These are phyloP conservation scores for Zangia roseola DNA, from an alignment of 768 basidiomycete species.

Conservation along the genomic window DNA sequence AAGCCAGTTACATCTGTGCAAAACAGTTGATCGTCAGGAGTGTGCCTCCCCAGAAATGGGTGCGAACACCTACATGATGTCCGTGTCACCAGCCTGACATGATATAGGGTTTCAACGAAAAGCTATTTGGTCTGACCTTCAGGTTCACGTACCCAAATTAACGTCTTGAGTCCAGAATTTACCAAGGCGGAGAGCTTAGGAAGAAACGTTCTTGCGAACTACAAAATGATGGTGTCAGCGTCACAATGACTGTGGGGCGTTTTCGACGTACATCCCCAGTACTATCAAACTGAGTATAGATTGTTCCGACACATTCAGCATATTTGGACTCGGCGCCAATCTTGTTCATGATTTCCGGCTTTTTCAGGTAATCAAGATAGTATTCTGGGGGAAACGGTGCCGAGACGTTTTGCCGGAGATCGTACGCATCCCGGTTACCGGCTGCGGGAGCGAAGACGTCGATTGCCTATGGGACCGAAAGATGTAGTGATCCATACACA, in stretches of 20 bases:
- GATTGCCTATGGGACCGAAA: constrained; percentile 31
- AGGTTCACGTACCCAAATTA: constrained; percentile 38
- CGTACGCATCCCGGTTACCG: constrained; percentile 51
- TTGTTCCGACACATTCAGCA: constrained; percentile 51
- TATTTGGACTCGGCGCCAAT: constrained; percentile 57
- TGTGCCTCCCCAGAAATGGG: too few relatives aligned
- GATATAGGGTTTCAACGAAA: neutral
- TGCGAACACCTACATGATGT: constrained; percentile 23
- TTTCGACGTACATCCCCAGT: constrained; percentile 54
- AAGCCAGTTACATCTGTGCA: constrained; percentile 21
- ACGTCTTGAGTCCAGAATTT: constrained; percentile 36
- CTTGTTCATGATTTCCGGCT: constrained; percentile 32
- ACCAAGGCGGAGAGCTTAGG: constrained; percentile 37
- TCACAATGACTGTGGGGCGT: neutral
- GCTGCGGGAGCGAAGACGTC: constrained; percentile 52
- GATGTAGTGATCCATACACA: neutral
- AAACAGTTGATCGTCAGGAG: constrained; percentile 2
- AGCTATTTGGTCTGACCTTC: neutral
- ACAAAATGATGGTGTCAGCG: neutral
- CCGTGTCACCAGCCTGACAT: constrained; percentile 28
- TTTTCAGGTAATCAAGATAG: constrained; percentile 47
- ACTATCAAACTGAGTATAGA: constrained; percentile 40
- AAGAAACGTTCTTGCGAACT: constrained; percentile 37
- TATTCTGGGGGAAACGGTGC: constrained; percentile 56
- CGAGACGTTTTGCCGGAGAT: constrained; percentile 54